Conservation (phyloP, 768 basidiomycete species). For the Gymnopilus dilepis region DNA sequence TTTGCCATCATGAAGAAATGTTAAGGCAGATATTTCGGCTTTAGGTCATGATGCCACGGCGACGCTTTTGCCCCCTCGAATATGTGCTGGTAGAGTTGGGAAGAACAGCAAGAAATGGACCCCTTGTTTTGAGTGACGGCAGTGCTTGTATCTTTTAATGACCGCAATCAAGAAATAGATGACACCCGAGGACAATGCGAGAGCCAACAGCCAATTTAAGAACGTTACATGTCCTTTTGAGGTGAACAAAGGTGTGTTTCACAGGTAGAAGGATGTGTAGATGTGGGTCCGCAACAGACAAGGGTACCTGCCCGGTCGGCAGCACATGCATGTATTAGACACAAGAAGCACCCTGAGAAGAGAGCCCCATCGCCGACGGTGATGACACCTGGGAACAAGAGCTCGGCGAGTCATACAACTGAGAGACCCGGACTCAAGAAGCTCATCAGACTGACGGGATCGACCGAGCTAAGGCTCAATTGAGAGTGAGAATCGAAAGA, state of each 20-base stretch:
- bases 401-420: not conserved
- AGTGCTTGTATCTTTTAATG: not conserved
- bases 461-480: not conserved
- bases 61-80: not conserved
- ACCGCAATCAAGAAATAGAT: not conserved
- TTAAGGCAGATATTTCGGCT: not conserved
- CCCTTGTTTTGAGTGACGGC: not conserved
- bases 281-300: slow-evolving; percentile 1
- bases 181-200: not conserved
- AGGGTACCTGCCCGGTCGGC: not conserved
- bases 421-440: not conserved
- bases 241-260: slow-evolving; percentile 1
- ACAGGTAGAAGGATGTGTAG: not conserved
- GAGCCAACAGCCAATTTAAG: not conserved
- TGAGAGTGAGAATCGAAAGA: slow-evolving; percentile 5
- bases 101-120: no score
- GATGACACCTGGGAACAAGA: not conserved
- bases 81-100: no score
- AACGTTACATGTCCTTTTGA: slow-evolving; percentile 3
- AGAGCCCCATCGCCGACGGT: not conserved
- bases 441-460: not conserved
- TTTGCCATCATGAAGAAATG: not conserved
- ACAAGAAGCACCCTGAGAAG: not conserved
- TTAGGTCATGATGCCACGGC: not conserved
- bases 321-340: slow-evolving; percentile 7